Base-by-base conservation (phyloP, 164 flowering plant genomes). In the Stephania cephalantha region DNA sequence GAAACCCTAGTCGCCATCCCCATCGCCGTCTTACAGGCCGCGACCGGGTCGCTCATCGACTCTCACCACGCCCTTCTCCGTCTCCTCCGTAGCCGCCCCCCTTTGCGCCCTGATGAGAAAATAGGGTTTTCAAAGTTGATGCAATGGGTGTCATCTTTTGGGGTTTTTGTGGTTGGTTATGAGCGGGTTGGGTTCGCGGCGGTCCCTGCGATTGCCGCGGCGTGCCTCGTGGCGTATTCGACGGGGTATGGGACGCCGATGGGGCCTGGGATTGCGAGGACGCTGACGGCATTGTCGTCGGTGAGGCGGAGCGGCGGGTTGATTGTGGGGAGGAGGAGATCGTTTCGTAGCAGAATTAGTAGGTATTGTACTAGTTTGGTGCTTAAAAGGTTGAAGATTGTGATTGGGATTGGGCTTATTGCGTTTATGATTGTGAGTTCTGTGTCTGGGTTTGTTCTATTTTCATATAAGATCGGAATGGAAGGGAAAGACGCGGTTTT, bases 401-500 rank as follows among this genome's bases (percentile, higher is more conserved):
- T 66, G 22, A 75, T 79, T 30, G 78, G 73, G 29, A 44, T 79
- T 29, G 81, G 81, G n/a, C 71, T 79, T 17, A 72, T 79, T 30
- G 48, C 55, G 53, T 42, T 75, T 75, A 75, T 75, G 81, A 71
- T 79, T 11, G n/a, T 72, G 3, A 78, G 81, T 4, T 79, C 78
- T 25, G 71, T 79, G n/a, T 71, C 35, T 45, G 78, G 77, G 2
- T 66, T 79, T 20, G 69, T 72, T 46, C 68, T 79, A 48, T 79
- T 79, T 13, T 75, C 78, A 9, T 79, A 79, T 72, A 79, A 79
- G 78, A 75, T 79, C 44, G 78, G 78, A 6, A 46, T 79, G 52
- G 78, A 79, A 35, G 81, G 78, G 69, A 79, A 79, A 75, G 81
- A 75, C 52, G 81, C 78, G 2, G 78, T 79, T 53, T 10, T 79